Conservation (phyloP, 2,329 filamentous ascomycete species). For the Fusarium domesticum region DNA sequence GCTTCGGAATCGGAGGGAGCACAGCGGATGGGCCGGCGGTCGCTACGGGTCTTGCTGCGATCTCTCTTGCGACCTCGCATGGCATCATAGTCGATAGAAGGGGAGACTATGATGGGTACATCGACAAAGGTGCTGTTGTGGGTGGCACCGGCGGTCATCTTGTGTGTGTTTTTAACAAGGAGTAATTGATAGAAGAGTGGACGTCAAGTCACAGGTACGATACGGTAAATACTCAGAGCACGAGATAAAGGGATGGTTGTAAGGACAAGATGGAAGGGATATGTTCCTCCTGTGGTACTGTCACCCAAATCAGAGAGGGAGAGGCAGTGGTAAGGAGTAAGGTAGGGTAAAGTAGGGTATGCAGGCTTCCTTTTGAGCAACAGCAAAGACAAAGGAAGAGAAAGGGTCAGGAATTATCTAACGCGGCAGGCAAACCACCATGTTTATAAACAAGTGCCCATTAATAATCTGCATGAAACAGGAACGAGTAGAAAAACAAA, state of each 20-base stretch:
- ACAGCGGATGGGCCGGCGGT: conserved; percentile 31
- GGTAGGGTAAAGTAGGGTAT: too few species aligned
- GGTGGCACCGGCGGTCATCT: conserved; percentile 26
- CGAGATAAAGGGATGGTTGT: too few species aligned
- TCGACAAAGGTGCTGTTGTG: conserved; percentile 25
- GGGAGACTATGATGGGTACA: conserved; percentile 18
- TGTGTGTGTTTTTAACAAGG: not conserved
- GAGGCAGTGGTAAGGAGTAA: too few species aligned
- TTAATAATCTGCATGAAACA: not conserved
- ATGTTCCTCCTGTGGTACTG: too few species aligned
- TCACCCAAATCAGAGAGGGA: too few species aligned
- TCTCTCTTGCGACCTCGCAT: conserved; percentile 41
- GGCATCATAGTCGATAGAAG: conserved; percentile 28
- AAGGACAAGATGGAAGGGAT: too few species aligned
- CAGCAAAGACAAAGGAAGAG: not conserved
- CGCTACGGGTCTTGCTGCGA: conserved; percentile 36
- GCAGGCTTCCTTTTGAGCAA: not conserved
- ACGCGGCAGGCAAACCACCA: too few species aligned
- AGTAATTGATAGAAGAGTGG: not conserved
- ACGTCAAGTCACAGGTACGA: not conserved
- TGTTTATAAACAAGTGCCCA: not conserved
- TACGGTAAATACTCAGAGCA: too few species aligned
- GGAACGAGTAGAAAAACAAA: not conserved
- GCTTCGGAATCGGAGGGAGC: conserved; percentile 36
- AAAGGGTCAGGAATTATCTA: not conserved